These are phyloP conservation scores for Annulohypoxylon nitens DNA, from an alignment of 495 filamentous ascomycete species.

Conservation along the genomic window DNA sequence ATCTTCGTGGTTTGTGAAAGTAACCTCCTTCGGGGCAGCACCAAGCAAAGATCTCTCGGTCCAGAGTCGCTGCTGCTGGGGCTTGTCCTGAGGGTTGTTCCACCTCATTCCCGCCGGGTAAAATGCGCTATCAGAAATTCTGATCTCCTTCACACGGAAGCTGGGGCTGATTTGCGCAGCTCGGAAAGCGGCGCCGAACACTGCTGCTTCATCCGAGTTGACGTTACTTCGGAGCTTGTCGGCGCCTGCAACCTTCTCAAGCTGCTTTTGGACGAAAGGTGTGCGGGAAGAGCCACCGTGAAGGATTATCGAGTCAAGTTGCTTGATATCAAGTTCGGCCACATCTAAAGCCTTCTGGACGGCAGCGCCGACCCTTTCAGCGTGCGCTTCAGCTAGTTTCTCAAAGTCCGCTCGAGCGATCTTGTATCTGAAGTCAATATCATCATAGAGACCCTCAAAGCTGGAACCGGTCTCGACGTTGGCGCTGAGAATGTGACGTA, in stretches of 20 bases:
- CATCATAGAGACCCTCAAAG: slow-evolving; percentile 91
- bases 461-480: slow-evolving; percentile 84
- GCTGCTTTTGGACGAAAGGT: slow-evolving; percentile 91
- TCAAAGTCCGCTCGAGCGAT: slow-evolving; percentile 86
- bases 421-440: slow-evolving; percentile 94
- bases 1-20: slow-evolving; percentile 86
- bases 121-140: slow-evolving; percentile 75
- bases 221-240: slow-evolving; percentile 92
- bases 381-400: slow-evolving; percentile 76
- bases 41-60: slow-evolving; percentile 80
- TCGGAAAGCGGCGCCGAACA: slow-evolving; percentile 96
- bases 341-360: slow-evolving; percentile 79
- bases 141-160: slow-evolving; percentile 98
- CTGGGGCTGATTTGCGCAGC: slow-evolving; percentile 90
- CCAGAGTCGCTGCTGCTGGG: slow-evolving; percentile 77
- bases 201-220: slow-evolving; percentile 96
- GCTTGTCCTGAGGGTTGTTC: slow-evolving; percentile 74
- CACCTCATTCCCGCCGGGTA: slow-evolving; percentile 82
- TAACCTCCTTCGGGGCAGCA: slow-evolving; percentile 82
- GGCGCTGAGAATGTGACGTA: slow-evolving; percentile 91
- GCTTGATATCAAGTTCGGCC: slow-evolving; percentile 77
- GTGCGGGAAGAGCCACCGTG: slow-evolving; percentile 92
- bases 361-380: slow-evolving; percentile 74
- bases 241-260: slow-evolving; percentile 80
- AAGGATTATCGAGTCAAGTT: slow-evolving; percentile 91